Conservation (phyloP, 352 stramenopile species). For the Pelagophyceae sp. region DNA sequence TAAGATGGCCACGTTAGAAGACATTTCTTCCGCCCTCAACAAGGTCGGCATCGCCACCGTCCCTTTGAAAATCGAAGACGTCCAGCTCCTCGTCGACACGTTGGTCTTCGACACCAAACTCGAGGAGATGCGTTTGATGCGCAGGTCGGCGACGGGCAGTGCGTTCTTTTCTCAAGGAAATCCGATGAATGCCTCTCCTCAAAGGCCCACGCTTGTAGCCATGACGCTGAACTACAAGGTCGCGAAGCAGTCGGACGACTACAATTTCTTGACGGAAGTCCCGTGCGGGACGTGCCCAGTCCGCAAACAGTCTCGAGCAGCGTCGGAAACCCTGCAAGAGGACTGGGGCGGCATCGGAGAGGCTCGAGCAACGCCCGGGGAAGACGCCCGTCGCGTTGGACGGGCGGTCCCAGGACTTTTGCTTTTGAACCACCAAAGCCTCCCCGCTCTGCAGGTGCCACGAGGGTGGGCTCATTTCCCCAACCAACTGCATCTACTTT, state of each 20-base stretch:
- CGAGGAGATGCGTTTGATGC: slow-evolving; percentile 7
- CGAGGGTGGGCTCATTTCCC: slow-evolving; percentile 22
- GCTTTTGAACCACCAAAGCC: too few species aligned
- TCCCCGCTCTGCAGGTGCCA: too few species aligned
- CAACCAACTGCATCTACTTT: slow-evolving; percentile 26
- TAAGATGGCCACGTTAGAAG: not conserved
- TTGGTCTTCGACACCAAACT: slow-evolving; percentile 28
- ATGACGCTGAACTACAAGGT: not conserved
- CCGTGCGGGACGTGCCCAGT: slow-evolving; percentile 28
- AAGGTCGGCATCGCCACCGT: slow-evolving; percentile 16
- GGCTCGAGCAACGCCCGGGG: too few species aligned
- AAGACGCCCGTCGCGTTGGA: too few species aligned
- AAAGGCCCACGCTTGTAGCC: too few species aligned
- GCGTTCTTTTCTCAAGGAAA: too few species aligned
- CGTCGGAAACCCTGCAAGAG: too few species aligned
- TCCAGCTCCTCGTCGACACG: slow-evolving; percentile 23
- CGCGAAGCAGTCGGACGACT: not conserved
- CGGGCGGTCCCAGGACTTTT: too few species aligned
- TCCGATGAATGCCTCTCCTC: too few species aligned
- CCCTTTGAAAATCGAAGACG: slow-evolving; percentile 16
- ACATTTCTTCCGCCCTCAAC: slow-evolving; percentile 3
- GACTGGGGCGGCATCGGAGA: too few species aligned
- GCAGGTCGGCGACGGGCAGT: not conserved
- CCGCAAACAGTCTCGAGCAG: too few species aligned
- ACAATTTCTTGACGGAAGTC: slow-evolving; percentile 14